These are phyloP conservation scores for Aureobasidium musti DNA, from an alignment of 2,329 filamentous ascomycete genomes.

Conservation along the genomic window DNA sequence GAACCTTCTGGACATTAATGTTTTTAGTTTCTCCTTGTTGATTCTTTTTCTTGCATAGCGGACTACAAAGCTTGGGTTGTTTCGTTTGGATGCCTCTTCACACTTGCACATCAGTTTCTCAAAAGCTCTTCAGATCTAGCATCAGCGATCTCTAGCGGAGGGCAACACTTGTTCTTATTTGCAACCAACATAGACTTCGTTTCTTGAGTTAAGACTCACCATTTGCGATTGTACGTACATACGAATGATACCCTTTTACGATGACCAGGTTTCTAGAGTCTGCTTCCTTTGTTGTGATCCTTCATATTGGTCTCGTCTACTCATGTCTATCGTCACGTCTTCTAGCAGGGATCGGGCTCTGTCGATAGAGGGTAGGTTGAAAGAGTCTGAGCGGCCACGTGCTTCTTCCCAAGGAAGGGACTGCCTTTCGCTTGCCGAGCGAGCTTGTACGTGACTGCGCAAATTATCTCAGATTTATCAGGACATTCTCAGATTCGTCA, in stretches of 20 bases:
- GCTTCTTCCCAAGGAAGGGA: too few species aligned
- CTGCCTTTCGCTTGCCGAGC: too few species aligned
- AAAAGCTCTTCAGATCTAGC: not conserved
- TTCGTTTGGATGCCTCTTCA: not conserved
- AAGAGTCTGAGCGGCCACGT: too few species aligned
- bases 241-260: constrained; percentile 18
- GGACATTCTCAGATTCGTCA: not conserved
- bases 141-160: not conserved
- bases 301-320: not conserved
- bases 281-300: not conserved
- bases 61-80: not conserved
- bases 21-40: constrained; percentile 11
- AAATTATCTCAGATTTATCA: not conserved
- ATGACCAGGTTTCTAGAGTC: not conserved
- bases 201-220: not conserved
- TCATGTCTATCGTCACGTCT: not conserved
- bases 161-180: not conserved
- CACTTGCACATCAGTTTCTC: not conserved
- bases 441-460: not conserved
- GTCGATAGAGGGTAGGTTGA: too few species aligned
- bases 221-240: not conserved
- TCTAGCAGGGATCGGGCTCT: too few species aligned
- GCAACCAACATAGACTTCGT: constrained; percentile 14
- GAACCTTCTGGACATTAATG: not conserved
- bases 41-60: constrained; percentile 27